Base-by-base conservation (phyloP, 2,329 filamentous ascomycete genomes). In the Annulohypoxylon truncatum region DNA sequence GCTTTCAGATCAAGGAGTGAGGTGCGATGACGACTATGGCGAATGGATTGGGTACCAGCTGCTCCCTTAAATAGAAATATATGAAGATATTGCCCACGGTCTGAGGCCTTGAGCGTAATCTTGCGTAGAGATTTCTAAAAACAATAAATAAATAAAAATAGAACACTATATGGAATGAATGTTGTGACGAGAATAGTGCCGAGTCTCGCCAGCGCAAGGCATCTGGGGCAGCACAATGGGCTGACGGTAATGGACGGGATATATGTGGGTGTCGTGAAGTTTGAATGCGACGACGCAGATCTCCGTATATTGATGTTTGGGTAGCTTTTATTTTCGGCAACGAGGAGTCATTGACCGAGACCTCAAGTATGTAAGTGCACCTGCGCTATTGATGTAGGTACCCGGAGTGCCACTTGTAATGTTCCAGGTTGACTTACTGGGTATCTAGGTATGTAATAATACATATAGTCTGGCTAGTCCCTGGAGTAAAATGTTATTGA, bases 101-200 rank as follows among this genome's bases (percentile, higher is more conserved):
- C 44, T 33, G 46, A 64, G 12, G 29, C 10, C 42, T 13, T 22
- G 29, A 15, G 18, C 18, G 46, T 20, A 54, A 35, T 24, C 15
- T 29, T 42, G 29, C 18, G 35, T 33, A 18, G 4, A 15, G 29
- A n/a, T 31, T 15, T 24, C 20, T 29, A 33, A 44, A 9, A 48
- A 22, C n/a, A 10, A 57, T 35, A 59, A 28, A 48, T 29, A 15
- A 18, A 38, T 5, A 35, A 38, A 7, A 38, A 38, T 18, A 56
- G 56, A 55, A 12, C 40, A 33, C 61, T 70, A 71, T 68, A 70
- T 52, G 56, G 50, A 64, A 60, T 46, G 65, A 56, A 66, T 22
- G 58, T 56, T 56, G 18, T 38, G 13, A 48, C 46, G 28, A 38
- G 46, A 64, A 56, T 9, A 22, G 50, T 55, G 18, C 35, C 18